Evolutionary conservation across 2,329 filamentous ascomycete species (phyloP), one percentile per base, ranked within the genome.

Genomic region (Fusarium sp.): DNA sequence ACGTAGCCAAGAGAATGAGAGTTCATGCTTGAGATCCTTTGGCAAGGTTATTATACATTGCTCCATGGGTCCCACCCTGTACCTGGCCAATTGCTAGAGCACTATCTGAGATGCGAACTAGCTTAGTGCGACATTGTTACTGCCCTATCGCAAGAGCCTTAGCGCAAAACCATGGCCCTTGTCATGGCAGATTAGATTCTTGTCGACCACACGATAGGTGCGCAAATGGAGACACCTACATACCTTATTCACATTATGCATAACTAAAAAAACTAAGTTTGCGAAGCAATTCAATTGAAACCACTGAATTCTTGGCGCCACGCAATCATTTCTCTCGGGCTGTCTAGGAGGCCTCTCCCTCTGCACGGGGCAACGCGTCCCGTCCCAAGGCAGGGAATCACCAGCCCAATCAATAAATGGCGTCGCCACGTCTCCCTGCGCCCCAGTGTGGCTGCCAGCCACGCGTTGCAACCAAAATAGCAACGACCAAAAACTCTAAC

Each of bases 391-490:
- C 27, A 52, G 18, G 47, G 45, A 18, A 27, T 31, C 47, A 52
- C 27, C 47, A 31, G 47, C 27, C 47, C 47, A 27, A 52, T 52
- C 6, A 14, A 52, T 52, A 31, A 20, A 31, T 52, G 20, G 56
- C 56, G 56, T 58, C 56, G 20, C 56, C 56, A 58, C 33, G 22
- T 14, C 33, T 40, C 31, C 33, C 60, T 63, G 45, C 60, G 60
- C 60, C 60, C 50, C 22, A 13, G 42, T 38, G 57, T 65, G 69
- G 65, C 57, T 72, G 57, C 45, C 70, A 33, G 20, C 31, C 22
- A 42, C 47, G 52, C 33, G 36, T 71, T 40, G 20, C 25, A 40
- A 59, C 62, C n/a, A 33, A 74, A 74, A 74, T 74, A 74, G 68
- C 42, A 69, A 31, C 8, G 29, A 54, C 38, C 40, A 69, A 47